A percentile compares a stretch with the other conserved stretches of the same genome.
Evolutionary conservation across 345 rosid genomes (phyloP).

Genomic region (Noccaea caerulescens): DNA sequence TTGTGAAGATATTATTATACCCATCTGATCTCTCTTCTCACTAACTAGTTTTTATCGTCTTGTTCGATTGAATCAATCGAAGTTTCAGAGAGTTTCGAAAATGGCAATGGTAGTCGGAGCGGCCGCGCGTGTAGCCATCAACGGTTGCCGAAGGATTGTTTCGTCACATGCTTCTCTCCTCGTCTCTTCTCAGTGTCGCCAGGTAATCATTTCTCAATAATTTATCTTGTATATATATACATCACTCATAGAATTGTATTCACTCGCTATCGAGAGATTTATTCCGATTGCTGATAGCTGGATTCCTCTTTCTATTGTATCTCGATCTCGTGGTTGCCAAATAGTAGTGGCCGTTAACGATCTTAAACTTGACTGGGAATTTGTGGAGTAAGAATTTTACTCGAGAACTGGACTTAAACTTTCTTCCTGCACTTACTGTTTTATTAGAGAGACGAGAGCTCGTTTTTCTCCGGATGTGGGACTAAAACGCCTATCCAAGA

Average conservation of each 20-base stretch:
- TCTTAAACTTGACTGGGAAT: background rate
- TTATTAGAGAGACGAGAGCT: background rate
- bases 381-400: too few relatives aligned
- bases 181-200: constrained; percentile 43
- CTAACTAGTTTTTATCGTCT: constrained; percentile 3
- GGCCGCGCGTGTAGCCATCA: constrained; percentile 43
- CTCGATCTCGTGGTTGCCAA: constrained; percentile 11
- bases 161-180: constrained; percentile 24
- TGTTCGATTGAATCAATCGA: constrained; percentile 3
- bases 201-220: constrained; percentile 17
- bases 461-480: background rate
- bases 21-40: constrained; percentile 20
- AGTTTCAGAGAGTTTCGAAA: background rate
- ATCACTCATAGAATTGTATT: background rate
- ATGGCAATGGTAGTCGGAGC: constrained; percentile 39
- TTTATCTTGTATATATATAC: background rate
- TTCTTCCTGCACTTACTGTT: background rate
- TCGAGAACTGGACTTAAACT: too few relatives aligned
- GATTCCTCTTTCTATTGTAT: background rate
- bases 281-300: constrained; percentile 24
- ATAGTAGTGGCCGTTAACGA: background rate
- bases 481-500: background rate
- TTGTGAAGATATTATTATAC: constrained; percentile 6
- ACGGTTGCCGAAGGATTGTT: constrained; percentile 35
- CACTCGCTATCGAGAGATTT: background rate